Base-by-base conservation (phyloP, 2,329 filamentous ascomycete genomes). In the Phaeosphaeria sp. region DNA sequence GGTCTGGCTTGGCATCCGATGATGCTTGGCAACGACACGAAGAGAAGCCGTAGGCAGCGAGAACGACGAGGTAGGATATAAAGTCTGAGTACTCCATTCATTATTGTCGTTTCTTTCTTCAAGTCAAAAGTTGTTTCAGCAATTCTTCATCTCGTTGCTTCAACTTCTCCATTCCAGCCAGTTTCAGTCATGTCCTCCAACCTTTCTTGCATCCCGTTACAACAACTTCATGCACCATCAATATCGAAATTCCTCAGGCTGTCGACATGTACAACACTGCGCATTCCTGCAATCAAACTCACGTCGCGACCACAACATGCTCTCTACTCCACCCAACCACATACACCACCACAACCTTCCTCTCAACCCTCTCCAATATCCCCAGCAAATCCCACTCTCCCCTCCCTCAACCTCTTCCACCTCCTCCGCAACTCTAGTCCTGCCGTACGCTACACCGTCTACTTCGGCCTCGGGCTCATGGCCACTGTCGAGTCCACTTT, bases 401-500 rank as follows among this genome's bases (percentile, higher is more conserved):
- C 59, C 6, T 43, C 59, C 5, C 59, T 66, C 54, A 66, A 58
- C 49, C 48, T 74, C 18, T 56, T 63, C 47, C 36, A 59, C 5
- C 60, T 68, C 9, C 48, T 74, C 22, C 52, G 55, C 3, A 51
- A 54, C 9, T 48, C 59, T 1, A 50, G 53, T 0, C 67, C 64
- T 21, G 51, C 60, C 6, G 60, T 68, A 0, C 63, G 66, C 9
- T 74, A 71, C 51, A 71, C 65, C 8, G 56, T 75, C 17, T 69
- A 69, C 27, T 66, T 60, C 8, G 69, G 61, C 13, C 51, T 75
- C 3, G 60, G 51, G 0, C 24, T 74, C 9, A 57, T 72, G 45
- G 69, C 47, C 1, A 61, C 63, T 1, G 66, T 58, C 6, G 72
- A 75, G 53, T 59, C 68, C 1, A 68, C 66, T 1, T 74, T 75